phyloP scores from a whole-genome alignment of 495 filamentous ascomycete species.

The Oidiodendron maius region DNA sequence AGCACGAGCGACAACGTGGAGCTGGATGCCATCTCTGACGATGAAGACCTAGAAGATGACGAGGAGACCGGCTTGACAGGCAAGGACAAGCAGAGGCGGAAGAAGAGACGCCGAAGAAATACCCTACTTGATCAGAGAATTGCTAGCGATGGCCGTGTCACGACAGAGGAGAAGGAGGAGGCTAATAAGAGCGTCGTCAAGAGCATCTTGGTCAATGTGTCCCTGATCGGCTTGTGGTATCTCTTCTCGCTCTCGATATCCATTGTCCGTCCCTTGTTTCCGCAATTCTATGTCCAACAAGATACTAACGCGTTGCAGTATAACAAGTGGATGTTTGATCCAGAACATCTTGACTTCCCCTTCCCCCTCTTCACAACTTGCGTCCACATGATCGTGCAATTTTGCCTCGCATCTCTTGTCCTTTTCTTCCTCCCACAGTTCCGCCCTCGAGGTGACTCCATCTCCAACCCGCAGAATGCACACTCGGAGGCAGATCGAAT shows the following conservation, averaged over 20 bases:
- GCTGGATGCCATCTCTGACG: slow-evolving; percentile 47
- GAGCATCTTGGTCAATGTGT: slow-evolving; percentile 61
- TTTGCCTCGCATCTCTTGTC: slow-evolving; percentile 71
- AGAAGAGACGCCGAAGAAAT: slow-evolving; percentile 57
- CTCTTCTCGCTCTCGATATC: slow-evolving; percentile 92
- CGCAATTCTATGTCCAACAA: not conserved
- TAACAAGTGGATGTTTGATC: slow-evolving; percentile 99
- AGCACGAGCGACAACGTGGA: slow-evolving; percentile 48
- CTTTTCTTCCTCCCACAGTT: slow-evolving; percentile 80
- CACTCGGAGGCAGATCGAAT: slow-evolving; percentile 39
- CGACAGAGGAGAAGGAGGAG: slow-evolving; percentile 57
- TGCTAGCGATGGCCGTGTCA: slow-evolving; percentile 43
- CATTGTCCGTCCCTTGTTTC: slow-evolving; percentile 53
- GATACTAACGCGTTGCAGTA: slow-evolving; percentile 51
- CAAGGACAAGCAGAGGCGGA: slow-evolving; percentile 60
- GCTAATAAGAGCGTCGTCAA: slow-evolving; percentile 67
- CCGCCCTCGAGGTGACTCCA: slow-evolving; percentile 55
- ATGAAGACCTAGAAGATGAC: slow-evolving; percentile 78
- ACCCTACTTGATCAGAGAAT: slow-evolving; percentile 71
- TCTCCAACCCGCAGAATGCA: slow-evolving; percentile 32
- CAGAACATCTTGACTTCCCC: slow-evolving; percentile 78
- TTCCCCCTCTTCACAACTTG: slow-evolving; percentile 96
- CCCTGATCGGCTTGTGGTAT: slow-evolving; percentile 87
- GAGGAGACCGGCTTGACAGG: slow-evolving; percentile 83
- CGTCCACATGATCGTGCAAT: slow-evolving; percentile 94